phyloP scores from a whole-genome alignment of 768 basidiomycete species.

The Rhizopogon vinicolor region DNA sequence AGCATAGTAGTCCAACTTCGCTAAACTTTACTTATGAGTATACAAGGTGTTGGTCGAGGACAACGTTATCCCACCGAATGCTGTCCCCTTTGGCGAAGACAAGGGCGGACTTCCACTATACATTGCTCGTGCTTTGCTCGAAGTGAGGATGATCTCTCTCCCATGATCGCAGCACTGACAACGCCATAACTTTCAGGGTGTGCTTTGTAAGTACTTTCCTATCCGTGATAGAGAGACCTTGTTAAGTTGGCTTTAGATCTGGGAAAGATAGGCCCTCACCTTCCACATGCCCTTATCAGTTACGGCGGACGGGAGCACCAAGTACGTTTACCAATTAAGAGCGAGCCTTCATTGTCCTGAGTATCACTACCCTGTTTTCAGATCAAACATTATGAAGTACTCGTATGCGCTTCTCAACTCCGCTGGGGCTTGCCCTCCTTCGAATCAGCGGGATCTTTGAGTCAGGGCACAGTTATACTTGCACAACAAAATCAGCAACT shows the following conservation, averaged over 20 bases:
- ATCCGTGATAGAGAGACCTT: not conserved
- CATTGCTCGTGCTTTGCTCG: slow-evolving; percentile 27
- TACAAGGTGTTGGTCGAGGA: slow-evolving; percentile 24
- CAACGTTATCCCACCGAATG: slow-evolving; percentile 28
- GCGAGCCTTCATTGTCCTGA: no score
- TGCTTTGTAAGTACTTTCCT: slow-evolving; percentile 19
- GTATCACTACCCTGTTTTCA: not conserved
- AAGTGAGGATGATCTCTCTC: slow-evolving; percentile 1
- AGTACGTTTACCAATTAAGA: not conserved
- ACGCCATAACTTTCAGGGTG: slow-evolving; percentile 9
- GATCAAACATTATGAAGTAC: not conserved
- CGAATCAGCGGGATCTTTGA: slow-evolving; percentile 7
- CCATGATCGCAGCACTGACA: not conserved
- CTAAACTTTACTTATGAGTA: not conserved
- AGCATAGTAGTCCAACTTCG: not conserved
- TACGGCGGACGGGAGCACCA: slow-evolving; percentile 1
- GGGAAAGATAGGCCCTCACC: not conserved
- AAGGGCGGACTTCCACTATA: slow-evolving; percentile 22
- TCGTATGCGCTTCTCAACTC: slow-evolving; percentile 1
- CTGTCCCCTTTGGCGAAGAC: slow-evolving; percentile 28
- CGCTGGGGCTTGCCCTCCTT: slow-evolving; percentile 1
- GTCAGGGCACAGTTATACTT: slow-evolving; percentile 27
- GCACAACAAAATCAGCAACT: slow-evolving; percentile 10
- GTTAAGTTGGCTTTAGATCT: not conserved
- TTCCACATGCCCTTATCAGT: not conserved